Evolutionary conservation across 2,329 filamentous ascomycete species (phyloP).

Genomic region (Neonectria hederae): DNA sequence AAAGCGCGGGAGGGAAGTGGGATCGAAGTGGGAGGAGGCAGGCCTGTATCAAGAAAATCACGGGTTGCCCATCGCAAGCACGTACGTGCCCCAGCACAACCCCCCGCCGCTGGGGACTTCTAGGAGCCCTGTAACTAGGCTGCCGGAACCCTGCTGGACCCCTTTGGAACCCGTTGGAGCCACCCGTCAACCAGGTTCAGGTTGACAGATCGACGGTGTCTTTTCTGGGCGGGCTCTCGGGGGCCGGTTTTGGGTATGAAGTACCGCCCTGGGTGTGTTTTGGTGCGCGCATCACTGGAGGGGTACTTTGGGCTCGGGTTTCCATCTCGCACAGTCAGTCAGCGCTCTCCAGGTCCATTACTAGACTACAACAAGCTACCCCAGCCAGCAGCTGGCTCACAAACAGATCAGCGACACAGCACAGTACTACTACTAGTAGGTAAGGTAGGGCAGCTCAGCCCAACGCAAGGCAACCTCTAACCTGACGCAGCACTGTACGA

Average conservation of each 20-base stretch:
- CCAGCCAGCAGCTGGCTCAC: not conserved
- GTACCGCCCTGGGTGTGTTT: not conserved
- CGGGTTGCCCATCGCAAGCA: not conserved
- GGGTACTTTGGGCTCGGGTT: not conserved
- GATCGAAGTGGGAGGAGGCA: not conserved
- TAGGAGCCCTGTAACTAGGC: not conserved
- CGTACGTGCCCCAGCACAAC: constrained; percentile 1
- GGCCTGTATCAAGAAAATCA: not conserved
- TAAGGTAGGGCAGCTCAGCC: constrained; percentile 5
- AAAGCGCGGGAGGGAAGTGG: not conserved
- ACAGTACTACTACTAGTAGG: no score
- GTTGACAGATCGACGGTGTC: constrained; percentile 13
- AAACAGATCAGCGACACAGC: not conserved
- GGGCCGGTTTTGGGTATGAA: not conserved
- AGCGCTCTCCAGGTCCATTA: no score
- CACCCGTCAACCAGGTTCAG: constrained; percentile 21
- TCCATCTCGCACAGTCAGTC: not conserved
- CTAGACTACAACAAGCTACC: no score
- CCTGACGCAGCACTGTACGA: not conserved
- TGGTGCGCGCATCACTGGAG: not conserved
- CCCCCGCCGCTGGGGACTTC: not conserved
- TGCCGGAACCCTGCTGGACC: constrained; percentile 6
- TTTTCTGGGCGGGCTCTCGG: constrained; percentile 1
- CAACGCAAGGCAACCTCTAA: constrained; percentile 15
- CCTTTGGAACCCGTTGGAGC: constrained; percentile 10